These are phyloP conservation scores for Phlyctochytrium planicorne DNA, from an alignment of 192 early-diverging fungal species.

Conservation along the genomic window DNA sequence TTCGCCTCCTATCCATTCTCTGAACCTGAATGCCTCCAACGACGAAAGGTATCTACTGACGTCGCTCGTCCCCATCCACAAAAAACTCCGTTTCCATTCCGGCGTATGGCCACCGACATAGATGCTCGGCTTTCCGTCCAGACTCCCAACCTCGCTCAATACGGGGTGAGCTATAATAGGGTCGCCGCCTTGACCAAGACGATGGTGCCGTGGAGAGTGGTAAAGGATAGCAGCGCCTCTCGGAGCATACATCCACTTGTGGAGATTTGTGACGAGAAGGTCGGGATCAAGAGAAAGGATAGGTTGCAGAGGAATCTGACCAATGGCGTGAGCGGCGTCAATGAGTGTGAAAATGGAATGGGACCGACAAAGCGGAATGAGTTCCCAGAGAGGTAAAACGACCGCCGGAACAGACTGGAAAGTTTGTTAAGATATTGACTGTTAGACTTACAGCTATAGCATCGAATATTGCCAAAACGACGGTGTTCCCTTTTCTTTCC, in stretches of 20 bases:
- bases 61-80: constrained; percentile 28
- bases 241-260: constrained; percentile 68
- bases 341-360: constrained; percentile 52
- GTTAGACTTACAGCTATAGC: constrained; percentile 40
- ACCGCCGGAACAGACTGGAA: constrained; percentile 45
- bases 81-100: constrained; percentile 19
- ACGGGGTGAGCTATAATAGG: constrained; percentile 8
- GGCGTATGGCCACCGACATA: no score
- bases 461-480: constrained; percentile 54
- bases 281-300: constrained; percentile 35
- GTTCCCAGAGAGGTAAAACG: constrained; percentile 42
- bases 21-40: constrained; percentile 45
- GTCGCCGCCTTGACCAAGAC: constrained; percentile 48
- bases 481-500: constrained; percentile 26
- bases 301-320: constrained; percentile 54
- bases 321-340: constrained; percentile 70
- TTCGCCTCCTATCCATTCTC: constrained; percentile 60
- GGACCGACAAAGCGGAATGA: constrained; percentile 37
- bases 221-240: constrained; percentile 56
- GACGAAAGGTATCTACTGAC: constrained; percentile 31
- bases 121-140: no score
- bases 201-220: constrained; percentile 50
- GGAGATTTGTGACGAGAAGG: constrained; percentile 62
- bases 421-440: background rate
- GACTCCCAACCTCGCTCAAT: background rate